Evolutionary conservation across 2,329 filamentous ascomycete species (phyloP).

Genomic region (Dichotomopilus funicola): DNA sequence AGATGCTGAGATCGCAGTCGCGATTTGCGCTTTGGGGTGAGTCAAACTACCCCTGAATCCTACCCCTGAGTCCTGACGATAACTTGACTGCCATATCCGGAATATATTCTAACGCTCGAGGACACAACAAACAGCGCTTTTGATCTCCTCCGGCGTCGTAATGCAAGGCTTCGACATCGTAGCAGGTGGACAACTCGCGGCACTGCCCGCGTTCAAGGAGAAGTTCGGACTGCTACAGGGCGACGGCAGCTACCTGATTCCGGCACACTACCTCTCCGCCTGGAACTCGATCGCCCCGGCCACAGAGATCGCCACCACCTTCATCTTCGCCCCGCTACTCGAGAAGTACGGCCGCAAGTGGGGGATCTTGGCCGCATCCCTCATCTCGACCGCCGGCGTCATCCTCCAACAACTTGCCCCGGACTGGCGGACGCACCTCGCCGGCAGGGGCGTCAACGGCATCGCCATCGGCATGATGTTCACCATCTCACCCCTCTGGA

Average conservation of each 20-base stretch:
- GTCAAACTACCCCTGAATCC: not conserved
- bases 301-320: not conserved
- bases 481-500: conserved; percentile 2
- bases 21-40: conserved; percentile 1
- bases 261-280: conserved; percentile 1
- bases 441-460: conserved; percentile 2
- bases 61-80: not conserved
- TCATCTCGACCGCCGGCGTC: conserved; percentile 3
- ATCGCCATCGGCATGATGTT: conserved; percentile 6
- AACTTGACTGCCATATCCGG: not conserved
- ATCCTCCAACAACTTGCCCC: conserved; percentile 2
- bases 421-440: conserved; percentile 2
- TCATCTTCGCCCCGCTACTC: conserved; percentile 3
- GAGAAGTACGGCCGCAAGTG: conserved; percentile 3
- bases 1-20: conserved; percentile 2
- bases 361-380: conserved; percentile 1
- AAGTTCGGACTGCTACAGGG: conserved; percentile 2
- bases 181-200: not conserved
- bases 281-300: conserved; percentile 5
- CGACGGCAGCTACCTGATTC: conserved; percentile 3
- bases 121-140: not conserved
- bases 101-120: not conserved
- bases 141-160: conserved; percentile 1
- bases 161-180: conserved; percentile 3
- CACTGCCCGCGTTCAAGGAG: not conserved